Evolutionary conservation across 306 rosid species (phyloP).

Genomic region (Ormosia emarginata): DNA sequence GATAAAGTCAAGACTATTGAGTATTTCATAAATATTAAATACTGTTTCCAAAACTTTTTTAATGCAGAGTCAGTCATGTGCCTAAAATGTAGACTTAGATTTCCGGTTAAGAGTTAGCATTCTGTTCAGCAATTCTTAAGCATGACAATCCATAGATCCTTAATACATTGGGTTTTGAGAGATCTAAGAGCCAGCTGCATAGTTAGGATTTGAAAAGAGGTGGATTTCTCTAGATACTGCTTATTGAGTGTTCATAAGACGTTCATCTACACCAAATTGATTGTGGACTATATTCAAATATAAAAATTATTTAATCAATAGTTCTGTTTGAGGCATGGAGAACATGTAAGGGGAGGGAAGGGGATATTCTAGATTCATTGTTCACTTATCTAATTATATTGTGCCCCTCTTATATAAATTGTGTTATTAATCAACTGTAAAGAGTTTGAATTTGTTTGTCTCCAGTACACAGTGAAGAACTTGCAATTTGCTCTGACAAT

Average conservation of each 20-base stretch:
- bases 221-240: not conserved
- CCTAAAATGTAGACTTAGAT: not conserved
- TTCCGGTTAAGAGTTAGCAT: not conserved
- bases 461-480: conserved; percentile 20
- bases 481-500: conserved; percentile 19
- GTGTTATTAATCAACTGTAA: not conserved
- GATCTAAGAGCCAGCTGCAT: not conserved
- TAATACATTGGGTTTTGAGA: not conserved
- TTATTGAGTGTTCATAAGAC: not conserved
- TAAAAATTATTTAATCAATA: not conserved
- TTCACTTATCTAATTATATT: not conserved
- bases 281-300: not conserved
- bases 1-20: not conserved
- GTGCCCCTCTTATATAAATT: not conserved
- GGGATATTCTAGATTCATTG: not conserved
- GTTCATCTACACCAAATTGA: not conserved
- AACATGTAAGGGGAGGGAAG: not conserved
- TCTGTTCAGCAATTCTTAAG: not conserved
- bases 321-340: not conserved
- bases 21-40: not conserved
- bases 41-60: not conserved
- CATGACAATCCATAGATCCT: not conserved
- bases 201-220: not conserved
- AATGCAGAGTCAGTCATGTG: not conserved
- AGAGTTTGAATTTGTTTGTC: not conserved